A percentile compares a stretch with the other conserved stretches of the same genome.
These are phyloP conservation scores for Pulveroboletus frians DNA, from an alignment of 768 basidiomycete species.

Conservation along the genomic window DNA sequence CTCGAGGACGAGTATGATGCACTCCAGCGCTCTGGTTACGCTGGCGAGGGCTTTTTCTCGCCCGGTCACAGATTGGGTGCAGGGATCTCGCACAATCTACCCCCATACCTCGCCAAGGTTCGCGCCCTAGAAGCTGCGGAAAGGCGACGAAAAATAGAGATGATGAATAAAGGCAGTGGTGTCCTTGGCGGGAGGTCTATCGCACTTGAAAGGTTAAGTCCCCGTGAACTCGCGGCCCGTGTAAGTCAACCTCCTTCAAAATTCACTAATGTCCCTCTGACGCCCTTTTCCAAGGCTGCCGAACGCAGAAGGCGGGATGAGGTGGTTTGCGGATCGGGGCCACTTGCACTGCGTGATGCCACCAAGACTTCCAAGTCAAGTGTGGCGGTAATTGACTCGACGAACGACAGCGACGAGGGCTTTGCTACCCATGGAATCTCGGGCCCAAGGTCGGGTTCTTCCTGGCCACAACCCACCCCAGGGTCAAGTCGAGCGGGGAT, in stretches of 20 bases:
- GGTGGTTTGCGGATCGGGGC: constrained; percentile 65
- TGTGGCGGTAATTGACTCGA: constrained; percentile 54
- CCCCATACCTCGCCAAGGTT: constrained; percentile 56
- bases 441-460: constrained; percentile 28
- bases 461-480: background rate
- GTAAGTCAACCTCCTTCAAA: constrained; percentile 38
- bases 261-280: background rate
- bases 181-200: constrained; percentile 53
- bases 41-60: constrained; percentile 87
- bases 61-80: constrained; percentile 67
- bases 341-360: constrained; percentile 52
- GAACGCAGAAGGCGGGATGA: constrained; percentile 73
- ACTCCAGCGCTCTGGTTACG: constrained; percentile 74
- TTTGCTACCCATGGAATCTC: constrained; percentile 13
- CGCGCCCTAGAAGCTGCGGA: constrained; percentile 81
- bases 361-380: constrained; percentile 68
- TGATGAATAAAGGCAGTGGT: constrained; percentile 48
- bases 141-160: constrained; percentile 48
- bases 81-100: constrained; percentile 61
- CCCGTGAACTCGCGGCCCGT: constrained; percentile 64
- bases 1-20: constrained; percentile 84
- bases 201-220: constrained; percentile 42
- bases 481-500: background rate
- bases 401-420: constrained; percentile 25
- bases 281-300: constrained; percentile 59